phyloP scores from a whole-genome alignment of 2,329 filamentous ascomycete genomes.

The Botrytis tulipae region DNA sequence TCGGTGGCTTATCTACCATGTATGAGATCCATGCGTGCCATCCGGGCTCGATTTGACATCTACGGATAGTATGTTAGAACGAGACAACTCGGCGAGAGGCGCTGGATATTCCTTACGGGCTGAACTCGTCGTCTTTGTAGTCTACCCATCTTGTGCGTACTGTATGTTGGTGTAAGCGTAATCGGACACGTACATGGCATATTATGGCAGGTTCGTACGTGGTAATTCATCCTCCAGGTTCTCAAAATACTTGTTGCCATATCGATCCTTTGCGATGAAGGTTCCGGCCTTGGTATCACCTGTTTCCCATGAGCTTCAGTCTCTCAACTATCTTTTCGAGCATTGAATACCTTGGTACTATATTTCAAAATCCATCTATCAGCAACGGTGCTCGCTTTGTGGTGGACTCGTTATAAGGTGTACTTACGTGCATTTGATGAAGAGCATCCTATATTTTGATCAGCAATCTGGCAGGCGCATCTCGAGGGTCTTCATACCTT shows the following conservation, averaged over 20 bases:
- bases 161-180: slow-evolving; percentile 41
- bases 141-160: slow-evolving; percentile 97
- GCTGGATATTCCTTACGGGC: slow-evolving; percentile 55
- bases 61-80: slow-evolving; percentile 36
- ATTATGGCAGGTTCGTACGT: slow-evolving; percentile 53
- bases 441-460: slow-evolving; percentile 69
- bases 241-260: slow-evolving; percentile 97
- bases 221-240: slow-evolving; percentile 88
- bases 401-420: slow-evolving; percentile 28
- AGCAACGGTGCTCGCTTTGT: slow-evolving; percentile 26
- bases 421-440: slow-evolving; percentile 87
- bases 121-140: slow-evolving; percentile 84
- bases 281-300: slow-evolving; percentile 95
- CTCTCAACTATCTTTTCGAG: background rate
- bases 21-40: slow-evolving; percentile 99
- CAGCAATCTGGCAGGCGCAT: slow-evolving; percentile 36
- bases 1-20: slow-evolving; percentile 81
- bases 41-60: slow-evolving; percentile 84
- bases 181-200: background rate
- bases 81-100: background rate
- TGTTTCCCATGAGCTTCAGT: slow-evolving; percentile 41
- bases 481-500: slow-evolving; percentile 59
- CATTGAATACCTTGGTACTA: slow-evolving; percentile 37
- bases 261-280: slow-evolving; percentile 80
- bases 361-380: slow-evolving; percentile 24